Conservation (phyloP, 106 monocot species). For the Cymbidium sinense region DNA sequence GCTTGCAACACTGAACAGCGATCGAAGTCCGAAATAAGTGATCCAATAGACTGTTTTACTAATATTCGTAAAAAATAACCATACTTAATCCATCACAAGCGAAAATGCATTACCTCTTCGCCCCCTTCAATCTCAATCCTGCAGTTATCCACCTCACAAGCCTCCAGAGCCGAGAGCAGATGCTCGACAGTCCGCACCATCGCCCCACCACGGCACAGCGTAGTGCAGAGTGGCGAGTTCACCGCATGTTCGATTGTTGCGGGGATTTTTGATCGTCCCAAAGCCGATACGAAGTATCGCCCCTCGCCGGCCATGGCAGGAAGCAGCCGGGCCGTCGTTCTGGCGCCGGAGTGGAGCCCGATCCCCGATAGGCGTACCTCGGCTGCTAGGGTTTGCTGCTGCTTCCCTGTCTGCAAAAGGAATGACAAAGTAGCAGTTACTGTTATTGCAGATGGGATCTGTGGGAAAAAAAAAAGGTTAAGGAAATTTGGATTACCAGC, state of each 20-base stretch:
- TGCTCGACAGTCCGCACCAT: slow-evolving; percentile 87
- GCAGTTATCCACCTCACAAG: slow-evolving; percentile 68
- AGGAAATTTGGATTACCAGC: slow-evolving; percentile 20
- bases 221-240: slow-evolving; percentile 60
- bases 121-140: slow-evolving; percentile 75
- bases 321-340: slow-evolving; percentile 35
- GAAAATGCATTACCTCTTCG: slow-evolving; percentile 50
- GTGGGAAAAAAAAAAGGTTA: slow-evolving; percentile 1
- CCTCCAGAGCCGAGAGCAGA: slow-evolving; percentile 81
- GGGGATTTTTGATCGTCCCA: slow-evolving; percentile 29
- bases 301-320: slow-evolving; percentile 91
- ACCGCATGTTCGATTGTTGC: slow-evolving; percentile 48
- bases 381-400: slow-evolving; percentile 64
- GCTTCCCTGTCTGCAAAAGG: slow-evolving; percentile 37
- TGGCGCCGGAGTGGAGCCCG: slow-evolving; percentile 70
- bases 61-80: neutral
- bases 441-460: neutral
- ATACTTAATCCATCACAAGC: neutral
- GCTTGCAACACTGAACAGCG: no score
- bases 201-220: slow-evolving; percentile 27
- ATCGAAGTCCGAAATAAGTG: no score
- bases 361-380: slow-evolving; percentile 34
- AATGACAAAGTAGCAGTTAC: neutral
- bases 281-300: slow-evolving; percentile 46
- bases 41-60: neutral